Evolutionary conservation across 176 grass and related monocot species (phyloP), one percentile per base, ranked within the genome.

Genomic region (Thalia dealbata): DNA sequence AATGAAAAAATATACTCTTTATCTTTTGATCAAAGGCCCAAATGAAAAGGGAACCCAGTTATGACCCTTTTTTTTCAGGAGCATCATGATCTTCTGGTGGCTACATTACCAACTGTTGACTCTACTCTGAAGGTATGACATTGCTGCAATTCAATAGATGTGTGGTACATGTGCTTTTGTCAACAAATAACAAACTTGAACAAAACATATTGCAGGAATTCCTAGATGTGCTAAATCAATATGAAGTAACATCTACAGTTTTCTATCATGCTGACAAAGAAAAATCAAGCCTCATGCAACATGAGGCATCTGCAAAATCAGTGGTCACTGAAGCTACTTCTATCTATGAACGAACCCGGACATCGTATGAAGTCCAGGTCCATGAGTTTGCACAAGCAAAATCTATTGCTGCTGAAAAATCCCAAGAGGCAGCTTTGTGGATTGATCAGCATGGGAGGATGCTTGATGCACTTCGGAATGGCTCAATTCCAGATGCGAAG

Each of bases 191-290:
- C 9, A 45, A 25, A 63, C 10, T 46, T 75, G 14, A 75, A 26
- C 30, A 14, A 75, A 75, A 50, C 26, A 11, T 32, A 51, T 44
- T 80, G 73, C 89, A 96, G 92, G 85, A 79, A 45, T 90, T 92
- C 28, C 75, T 88, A 74, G 85, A 88, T 78, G 68, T 62, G 67
- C 78, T 96, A 73, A 86, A 87, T 71, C 84, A 86, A 43, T 92
- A 92, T 73, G 89, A 96, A 78, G 70, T 80, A 67, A 82, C 80
- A 85, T 92, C 89, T 54, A 69, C 82, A 56, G 76, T 84, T 55
- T 90, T 87, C 73, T 92, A 85, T 84, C 89, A 92, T 84, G 87
- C 85, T 48, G 92, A 96, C 68, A 96, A 96, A 84, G 92, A 96
- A 78, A 92, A 85, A 68, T 86, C 80, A 42, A 96, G 73, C 78